These are phyloP conservation scores for Cladosporium sp. DNA, from an alignment of 2,329 filamentous ascomycete species.

Conservation along the genomic window DNA sequence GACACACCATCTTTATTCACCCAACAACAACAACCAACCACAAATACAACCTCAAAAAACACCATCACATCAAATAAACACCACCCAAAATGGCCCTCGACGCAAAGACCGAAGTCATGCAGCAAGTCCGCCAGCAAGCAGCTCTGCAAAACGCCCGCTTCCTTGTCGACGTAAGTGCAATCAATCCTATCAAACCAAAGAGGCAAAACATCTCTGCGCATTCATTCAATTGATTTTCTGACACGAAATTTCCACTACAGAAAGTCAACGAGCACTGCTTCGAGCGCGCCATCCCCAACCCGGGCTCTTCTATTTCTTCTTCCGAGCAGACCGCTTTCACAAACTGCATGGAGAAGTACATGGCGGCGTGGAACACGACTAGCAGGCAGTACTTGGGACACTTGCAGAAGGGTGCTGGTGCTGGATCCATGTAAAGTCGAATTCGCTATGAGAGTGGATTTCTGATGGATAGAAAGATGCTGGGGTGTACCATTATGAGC, in stretches of 20 bases:
- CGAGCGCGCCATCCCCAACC: conserved; percentile 56
- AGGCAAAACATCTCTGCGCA: neutral
- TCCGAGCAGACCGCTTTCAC: conserved; percentile 53
- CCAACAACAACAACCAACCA: neutral
- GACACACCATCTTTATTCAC: neutral
- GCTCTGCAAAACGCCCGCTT: conserved; percentile 53
- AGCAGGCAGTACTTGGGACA: conserved; percentile 50
- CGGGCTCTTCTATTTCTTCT: conserved; percentile 51
- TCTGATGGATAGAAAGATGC: neutral
- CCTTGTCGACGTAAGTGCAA: conserved; percentile 47
- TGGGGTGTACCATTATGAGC: conserved; percentile 7
- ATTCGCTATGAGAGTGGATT: neutral
- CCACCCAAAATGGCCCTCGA: conserved; percentile 34
- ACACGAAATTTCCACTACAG: conserved; percentile 31
- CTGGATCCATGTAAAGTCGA: neutral
- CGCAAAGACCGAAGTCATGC: conserved; percentile 51
- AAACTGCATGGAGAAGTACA: conserved; percentile 58
- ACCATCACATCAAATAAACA: neutral
- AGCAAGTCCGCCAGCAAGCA: conserved; percentile 54
- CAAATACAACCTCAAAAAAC: neutral
- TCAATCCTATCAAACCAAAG: neutral
- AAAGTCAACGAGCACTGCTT: conserved; percentile 60
- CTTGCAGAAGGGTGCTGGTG: conserved; percentile 44
- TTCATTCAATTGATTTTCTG: too few species aligned
- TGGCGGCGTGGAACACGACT: conserved; percentile 54